Base-by-base conservation (phyloP, 352 stramenopile species). In the Phytopythium oedochilum region DNA sequence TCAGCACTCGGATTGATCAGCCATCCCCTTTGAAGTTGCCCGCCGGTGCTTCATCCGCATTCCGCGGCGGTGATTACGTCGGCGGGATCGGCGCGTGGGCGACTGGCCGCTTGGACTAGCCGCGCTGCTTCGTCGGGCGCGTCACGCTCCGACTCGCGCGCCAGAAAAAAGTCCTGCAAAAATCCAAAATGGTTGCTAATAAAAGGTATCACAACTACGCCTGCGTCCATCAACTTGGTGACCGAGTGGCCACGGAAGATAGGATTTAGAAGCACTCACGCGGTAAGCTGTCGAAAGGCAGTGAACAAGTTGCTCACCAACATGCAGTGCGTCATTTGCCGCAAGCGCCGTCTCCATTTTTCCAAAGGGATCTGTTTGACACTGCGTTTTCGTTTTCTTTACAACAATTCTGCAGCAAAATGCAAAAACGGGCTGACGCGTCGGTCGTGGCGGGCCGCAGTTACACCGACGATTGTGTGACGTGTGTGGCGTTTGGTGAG, bases 61-160 rank as follows among this genome's bases (percentile, higher is more conserved):
- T 49, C 43, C 22, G 32, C 15, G 12, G 43, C 18, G 45, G 18
- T 18, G 45, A 36, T 52, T 36, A 36, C 49, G 49, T 28, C 46
- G 32, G 46, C 20, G 8, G 20, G 43, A 18, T 1, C 3, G 25
- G 28, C 14, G 46, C 5, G 29, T 5, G 47, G 46, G 1, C 11
- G 15, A 25, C 5, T 18, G n/a, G 32, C 49, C 35, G 49, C 49
- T 46, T 55, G 34, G 34, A 18, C 23, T n/a, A 39, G 29, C 28
- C 3, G 32, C 31, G 49, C 49, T 55, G 49, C 49, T 55, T 55
- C 49, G 49, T 55, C 49, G 49, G 23, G 22, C 49, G 49, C 49
- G 49, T 55, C 49, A 55, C 49, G 31, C 6, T 7, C 25, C n/a
- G 29, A 23, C 18, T 38, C 18, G 25, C 17, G 29, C 29, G 29